Conservation (phyloP, 23 red algal species). For the Gracilaria domingensis region DNA sequence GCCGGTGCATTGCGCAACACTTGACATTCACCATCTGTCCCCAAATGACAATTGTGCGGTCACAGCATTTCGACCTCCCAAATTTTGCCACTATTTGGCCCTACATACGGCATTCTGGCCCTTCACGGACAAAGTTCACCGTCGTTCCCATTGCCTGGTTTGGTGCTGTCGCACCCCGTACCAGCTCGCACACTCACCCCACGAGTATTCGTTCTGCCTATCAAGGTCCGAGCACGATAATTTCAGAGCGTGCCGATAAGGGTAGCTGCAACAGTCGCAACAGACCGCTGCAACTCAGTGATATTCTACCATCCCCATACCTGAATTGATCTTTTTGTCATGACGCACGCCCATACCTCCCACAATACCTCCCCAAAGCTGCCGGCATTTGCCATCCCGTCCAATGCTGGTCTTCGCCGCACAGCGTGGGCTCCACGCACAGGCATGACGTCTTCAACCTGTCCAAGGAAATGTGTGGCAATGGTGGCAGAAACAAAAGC, state of each 20-base stretch:
- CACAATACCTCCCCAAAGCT: not conserved
- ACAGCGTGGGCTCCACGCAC: not conserved
- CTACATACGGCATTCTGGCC: not conserved
- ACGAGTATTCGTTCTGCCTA: no score
- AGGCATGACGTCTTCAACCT: not conserved
- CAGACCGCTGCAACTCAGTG: not conserved
- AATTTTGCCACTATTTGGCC: not conserved
- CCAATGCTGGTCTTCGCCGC: not conserved
- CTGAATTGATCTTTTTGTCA: not conserved
- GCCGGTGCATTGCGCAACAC: no score
- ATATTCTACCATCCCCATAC: no score
- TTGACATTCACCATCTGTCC: no score
- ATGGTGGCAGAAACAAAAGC: conserved; percentile 22
- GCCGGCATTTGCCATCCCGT: not conserved
- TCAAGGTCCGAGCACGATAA: no score
- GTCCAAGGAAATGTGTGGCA: not conserved
- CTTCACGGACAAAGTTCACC: not conserved
- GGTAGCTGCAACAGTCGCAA: no score
- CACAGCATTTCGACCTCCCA: not conserved
- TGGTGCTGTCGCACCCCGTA: no score
- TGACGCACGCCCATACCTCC: no score
- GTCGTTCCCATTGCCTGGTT: no score
- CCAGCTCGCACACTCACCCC: no score
- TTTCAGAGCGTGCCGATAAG: no score
- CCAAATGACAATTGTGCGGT: not conserved